Conservation (phyloP, 352 stramenopile species). For the Phytophthora melonis region DNA sequence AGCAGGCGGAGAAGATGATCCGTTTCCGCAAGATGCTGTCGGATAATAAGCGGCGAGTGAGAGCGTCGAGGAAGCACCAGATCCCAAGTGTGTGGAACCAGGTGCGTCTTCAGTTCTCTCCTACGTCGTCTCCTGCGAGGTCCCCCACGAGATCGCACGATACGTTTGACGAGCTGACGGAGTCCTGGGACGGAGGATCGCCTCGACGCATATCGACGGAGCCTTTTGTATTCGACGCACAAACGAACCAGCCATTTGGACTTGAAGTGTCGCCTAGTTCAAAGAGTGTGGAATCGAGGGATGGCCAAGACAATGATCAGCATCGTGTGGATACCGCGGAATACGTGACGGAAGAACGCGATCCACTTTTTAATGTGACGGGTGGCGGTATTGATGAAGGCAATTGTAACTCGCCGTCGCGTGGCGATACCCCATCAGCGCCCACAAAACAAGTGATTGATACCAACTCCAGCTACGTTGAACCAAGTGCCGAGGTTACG, state of each 20-base stretch:
- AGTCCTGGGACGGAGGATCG: constrained; percentile 39
- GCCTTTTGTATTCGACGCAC: constrained; percentile 33
- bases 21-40: constrained; percentile 58
- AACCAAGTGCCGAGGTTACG: neutral
- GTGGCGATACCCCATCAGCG: neutral
- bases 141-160: constrained; percentile 27
- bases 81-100: constrained; percentile 35
- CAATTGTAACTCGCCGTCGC: neutral
- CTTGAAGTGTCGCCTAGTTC: constrained; percentile 6
- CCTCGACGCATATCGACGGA: constrained; percentile 12
- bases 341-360: neutral
- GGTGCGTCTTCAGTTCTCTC: constrained; percentile 36
- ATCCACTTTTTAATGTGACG: neutral
- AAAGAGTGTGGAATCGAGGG: neutral
- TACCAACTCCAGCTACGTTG: neutral
- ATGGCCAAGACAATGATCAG: neutral
- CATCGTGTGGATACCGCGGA: neutral
- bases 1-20: constrained; percentile 49
- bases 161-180: constrained; percentile 45
- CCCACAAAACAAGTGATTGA: neutral
- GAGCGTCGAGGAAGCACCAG: constrained; percentile 5
- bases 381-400: neutral
- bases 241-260: constrained; percentile 32
- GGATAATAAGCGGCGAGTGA: constrained; percentile 33
- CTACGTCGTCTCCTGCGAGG: constrained; percentile 6